Conservation (phyloP, 805 yeast genomes). For the Lachancea waltii region DNA sequence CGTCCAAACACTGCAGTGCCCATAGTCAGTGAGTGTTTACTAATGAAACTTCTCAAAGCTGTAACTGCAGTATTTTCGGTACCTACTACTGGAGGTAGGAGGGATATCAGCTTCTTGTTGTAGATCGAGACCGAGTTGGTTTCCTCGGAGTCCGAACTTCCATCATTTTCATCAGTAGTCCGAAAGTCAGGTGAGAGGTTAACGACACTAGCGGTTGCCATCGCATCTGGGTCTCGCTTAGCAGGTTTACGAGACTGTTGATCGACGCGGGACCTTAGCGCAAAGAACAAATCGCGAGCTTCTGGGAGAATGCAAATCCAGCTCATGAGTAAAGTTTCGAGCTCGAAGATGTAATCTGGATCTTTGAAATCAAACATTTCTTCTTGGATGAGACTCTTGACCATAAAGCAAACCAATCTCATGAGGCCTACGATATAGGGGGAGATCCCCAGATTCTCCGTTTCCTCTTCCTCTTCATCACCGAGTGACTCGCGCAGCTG, state of each 20-base stretch:
- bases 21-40: constrained; percentile 21
- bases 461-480: constrained; percentile 10
- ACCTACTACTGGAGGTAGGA: constrained; percentile 23
- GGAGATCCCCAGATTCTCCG: constrained; percentile 27
- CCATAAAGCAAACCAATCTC: constrained; percentile 56
- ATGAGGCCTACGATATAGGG: constrained; percentile 37
- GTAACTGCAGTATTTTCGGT: constrained; percentile 21
- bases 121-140: constrained; percentile 8
- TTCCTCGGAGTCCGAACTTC: background rate
- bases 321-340: constrained; percentile 53
- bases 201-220: background rate
- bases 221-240: background rate
- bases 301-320: constrained; percentile 62
- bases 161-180: background rate
- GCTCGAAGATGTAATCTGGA: constrained; percentile 51
- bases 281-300: constrained; percentile 53
- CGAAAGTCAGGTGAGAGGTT: background rate
- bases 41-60: constrained; percentile 22
- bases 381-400: constrained; percentile 43
- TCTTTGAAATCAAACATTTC: constrained; percentile 40
- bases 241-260: background rate
- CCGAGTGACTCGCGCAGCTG: constrained; percentile 17
- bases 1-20: constrained; percentile 22
- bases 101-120: constrained; percentile 17
- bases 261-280: constrained; percentile 23